These are phyloP conservation scores for Rhododendron williamsianum DNA, from an alignment of 148 eudicot species.

Conservation along the genomic window DNA sequence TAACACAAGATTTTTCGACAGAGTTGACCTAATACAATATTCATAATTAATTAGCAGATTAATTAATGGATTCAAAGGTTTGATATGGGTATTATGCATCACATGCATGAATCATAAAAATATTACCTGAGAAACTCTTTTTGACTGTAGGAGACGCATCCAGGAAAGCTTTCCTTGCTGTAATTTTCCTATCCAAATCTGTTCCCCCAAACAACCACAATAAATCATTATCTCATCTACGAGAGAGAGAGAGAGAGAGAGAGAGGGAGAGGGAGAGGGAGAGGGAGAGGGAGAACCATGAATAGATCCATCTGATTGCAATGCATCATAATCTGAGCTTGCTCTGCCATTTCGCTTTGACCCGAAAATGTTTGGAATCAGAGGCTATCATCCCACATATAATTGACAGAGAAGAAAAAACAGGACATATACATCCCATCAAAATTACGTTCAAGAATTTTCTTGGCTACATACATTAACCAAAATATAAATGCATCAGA, in stretches of 20 bases:
- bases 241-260: background rate
- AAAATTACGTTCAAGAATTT: background rate
- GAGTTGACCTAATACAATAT: background rate
- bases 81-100: background rate
- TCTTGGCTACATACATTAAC: background rate
- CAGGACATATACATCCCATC: background rate
- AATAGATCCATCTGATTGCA: slow-evolving; percentile 34
- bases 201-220: slow-evolving; percentile 14
- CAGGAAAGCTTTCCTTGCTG: slow-evolving; percentile 34
- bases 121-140: slow-evolving; percentile 47
- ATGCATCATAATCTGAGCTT: slow-evolving; percentile 35
- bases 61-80: background rate
- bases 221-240: background rate
- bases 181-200: slow-evolving; percentile 37
- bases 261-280: background rate
- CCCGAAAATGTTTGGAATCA: slow-evolving; percentile 58
- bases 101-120: background rate
- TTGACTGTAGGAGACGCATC: slow-evolving; percentile 31
- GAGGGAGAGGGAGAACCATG: slow-evolving; percentile 7
- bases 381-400: slow-evolving; percentile 24
- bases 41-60: background rate
- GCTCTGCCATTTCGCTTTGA: slow-evolving; percentile 38
- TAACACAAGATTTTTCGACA: background rate
- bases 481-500: background rate
- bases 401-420: background rate